Conservation (phyloP, 371 early-diverging fungal genomes). For the Mortierella sp. region DNA sequence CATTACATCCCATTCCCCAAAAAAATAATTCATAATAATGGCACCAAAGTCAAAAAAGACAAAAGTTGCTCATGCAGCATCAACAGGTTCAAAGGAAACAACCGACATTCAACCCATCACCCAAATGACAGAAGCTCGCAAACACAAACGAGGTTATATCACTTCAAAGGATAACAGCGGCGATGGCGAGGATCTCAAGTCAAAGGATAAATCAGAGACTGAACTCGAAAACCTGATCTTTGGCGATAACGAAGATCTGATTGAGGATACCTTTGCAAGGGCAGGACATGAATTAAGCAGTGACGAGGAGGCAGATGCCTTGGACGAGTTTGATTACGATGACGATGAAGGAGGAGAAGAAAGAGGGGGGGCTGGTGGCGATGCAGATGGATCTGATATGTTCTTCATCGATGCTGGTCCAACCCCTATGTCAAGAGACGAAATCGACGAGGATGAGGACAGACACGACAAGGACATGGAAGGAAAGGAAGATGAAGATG, state of each 20-base stretch:
- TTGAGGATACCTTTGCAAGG: conserved; percentile 37
- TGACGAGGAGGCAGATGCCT: conserved; percentile 44
- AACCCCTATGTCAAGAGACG: conserved; percentile 22
- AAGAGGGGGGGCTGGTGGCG: no score
- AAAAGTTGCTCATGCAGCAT: conserved; percentile 17
- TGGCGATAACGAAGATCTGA: conserved; percentile 44
- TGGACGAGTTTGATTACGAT: conserved; percentile 40
- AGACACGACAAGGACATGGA: conserved; percentile 14
- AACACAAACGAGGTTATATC: conserved; percentile 12
- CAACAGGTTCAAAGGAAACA: conserved; percentile 10
- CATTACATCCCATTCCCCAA: neutral
- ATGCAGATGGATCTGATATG: conserved; percentile 29
- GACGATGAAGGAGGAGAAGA: conserved; percentile 15
- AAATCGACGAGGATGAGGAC: conserved; percentile 40
- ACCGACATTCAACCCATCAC: conserved; percentile 41
- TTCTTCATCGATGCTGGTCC: conserved; percentile 55
- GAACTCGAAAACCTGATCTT: conserved; percentile 55
- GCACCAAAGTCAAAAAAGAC: conserved; percentile 40
- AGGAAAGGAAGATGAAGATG: conserved; percentile 15
- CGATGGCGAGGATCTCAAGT: conserved; percentile 16
- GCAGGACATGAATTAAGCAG: conserved; percentile 46
- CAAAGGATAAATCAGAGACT: conserved; percentile 52
- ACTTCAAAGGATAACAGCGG: neutral
- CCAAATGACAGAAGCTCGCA: conserved; percentile 25
- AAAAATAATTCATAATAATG: conserved; percentile 10